Percentiles rank a stretch among this genome's conserved stretches.
Evolutionary conservation across 208 protist species (phyloP).

Genomic region (Herpetomonas samuelpessoai): DNA sequence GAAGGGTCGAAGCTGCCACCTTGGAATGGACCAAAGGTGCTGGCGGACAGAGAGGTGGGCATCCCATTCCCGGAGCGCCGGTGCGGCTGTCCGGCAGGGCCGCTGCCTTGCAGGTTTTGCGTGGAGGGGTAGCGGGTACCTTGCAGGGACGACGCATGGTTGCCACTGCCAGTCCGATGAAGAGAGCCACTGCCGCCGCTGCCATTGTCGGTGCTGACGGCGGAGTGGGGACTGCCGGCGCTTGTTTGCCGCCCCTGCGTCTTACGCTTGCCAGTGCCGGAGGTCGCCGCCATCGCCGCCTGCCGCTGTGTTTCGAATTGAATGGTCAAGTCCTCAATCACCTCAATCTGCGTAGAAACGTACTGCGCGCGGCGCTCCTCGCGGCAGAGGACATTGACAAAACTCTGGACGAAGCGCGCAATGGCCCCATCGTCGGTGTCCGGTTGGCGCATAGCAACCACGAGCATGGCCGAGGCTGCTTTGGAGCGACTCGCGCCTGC

Average conservation of each 20-base stretch:
- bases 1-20: no score
- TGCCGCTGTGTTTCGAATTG: conserved; percentile 25
- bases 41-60: no score
- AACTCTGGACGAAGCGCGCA: conserved; percentile 73
- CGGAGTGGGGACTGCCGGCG: no score
- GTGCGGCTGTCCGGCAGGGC: no score
- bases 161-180: no score
- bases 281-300: conserved; percentile 18
- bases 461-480: conserved; percentile 37
- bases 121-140: no score
- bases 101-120: no score
- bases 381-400: conserved; percentile 75
- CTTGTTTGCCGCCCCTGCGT: conserved; percentile 7
- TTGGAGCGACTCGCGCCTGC: background rate
- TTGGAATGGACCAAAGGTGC: no score
- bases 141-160: no score
- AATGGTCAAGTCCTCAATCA: conserved; percentile 42
- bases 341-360: conserved; percentile 43
- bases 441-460: conserved; percentile 65
- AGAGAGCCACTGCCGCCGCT: no score
- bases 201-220: no score
- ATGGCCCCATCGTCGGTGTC: conserved; percentile 62
- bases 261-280: conserved; percentile 3
- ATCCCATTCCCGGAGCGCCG: no score
- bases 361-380: conserved; percentile 65